Conservation (phyloP, 176 grass and related monocot species). For the Zoysia japonica region DNA sequence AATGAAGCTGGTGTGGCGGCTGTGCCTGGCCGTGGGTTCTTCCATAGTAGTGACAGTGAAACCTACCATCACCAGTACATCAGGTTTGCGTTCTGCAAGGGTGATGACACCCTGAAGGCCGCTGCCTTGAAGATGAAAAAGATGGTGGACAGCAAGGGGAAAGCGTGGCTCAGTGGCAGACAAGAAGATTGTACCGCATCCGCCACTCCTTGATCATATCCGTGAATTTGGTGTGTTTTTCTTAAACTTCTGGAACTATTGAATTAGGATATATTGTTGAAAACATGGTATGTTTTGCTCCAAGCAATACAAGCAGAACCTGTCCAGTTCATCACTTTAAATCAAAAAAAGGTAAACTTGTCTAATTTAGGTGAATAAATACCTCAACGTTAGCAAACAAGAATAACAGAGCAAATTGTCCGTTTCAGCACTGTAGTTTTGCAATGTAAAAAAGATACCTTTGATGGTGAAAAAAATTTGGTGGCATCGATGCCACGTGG, state of each 20-base stretch:
- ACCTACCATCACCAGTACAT: slow-evolving; percentile 56
- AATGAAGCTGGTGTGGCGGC: slow-evolving; percentile 68
- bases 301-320: background rate
- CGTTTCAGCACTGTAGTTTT: background rate
- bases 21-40: slow-evolving; percentile 85
- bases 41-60: background rate
- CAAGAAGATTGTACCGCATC: background rate
- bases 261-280: background rate
- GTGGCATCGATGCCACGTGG: too few species aligned
- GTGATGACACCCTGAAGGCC: slow-evolving; percentile 60
- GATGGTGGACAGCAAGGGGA: slow-evolving; percentile 24
- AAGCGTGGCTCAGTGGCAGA: background rate
- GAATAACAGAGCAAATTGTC: background rate
- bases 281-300: background rate
- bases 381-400: background rate
- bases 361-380: background rate
- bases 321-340: background rate
- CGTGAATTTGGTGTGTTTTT: background rate
- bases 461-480: too few species aligned
- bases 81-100: slow-evolving; percentile 92
- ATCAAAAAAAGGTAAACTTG: background rate
- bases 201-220: background rate
- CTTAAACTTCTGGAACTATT: background rate
- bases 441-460: too few species aligned
- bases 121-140: slow-evolving; percentile 67